Evolutionary conservation across 208 protist genomes (phyloP).

Genomic region (Crithidia brevicula): DNA sequence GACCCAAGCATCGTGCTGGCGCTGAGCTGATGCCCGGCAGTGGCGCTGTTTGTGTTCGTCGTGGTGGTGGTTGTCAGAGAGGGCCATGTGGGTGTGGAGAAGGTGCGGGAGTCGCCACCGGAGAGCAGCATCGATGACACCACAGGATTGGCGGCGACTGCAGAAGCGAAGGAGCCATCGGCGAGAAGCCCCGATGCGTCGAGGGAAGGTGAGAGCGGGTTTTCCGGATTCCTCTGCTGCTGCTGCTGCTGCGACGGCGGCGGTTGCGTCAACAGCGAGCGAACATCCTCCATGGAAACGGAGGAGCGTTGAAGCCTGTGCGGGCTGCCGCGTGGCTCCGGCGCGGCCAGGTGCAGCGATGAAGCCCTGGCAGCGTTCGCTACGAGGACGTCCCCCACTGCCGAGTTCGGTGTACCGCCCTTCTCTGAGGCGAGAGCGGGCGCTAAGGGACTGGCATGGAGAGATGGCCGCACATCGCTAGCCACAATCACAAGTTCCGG

Average conservation of each 20-base stretch:
- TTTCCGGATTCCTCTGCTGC: neutral
- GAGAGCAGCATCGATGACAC: neutral
- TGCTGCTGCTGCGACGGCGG: neutral
- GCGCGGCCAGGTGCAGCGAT: too few species aligned
- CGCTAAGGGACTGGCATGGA: neutral
- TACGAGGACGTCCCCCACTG: neutral
- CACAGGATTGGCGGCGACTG: neutral
- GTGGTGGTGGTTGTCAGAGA: neutral
- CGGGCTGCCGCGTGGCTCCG: neutral
- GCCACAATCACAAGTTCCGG: conserved; percentile 2
- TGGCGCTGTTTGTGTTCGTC: neutral
- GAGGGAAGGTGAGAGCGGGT: neutral
- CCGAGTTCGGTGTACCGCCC: neutral
- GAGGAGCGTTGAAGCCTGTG: conserved; percentile 3
- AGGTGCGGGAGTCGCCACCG: neutral
- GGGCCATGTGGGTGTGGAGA: neutral
- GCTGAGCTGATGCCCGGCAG: conserved; percentile 24
- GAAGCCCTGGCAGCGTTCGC: neutral
- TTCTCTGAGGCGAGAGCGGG: neutral
- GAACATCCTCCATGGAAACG: conserved; percentile 8
- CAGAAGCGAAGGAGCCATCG: neutral
- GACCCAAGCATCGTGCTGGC: conserved; percentile 46
- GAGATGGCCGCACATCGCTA: neutral
- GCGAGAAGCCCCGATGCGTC: neutral
- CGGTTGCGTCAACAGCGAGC: neutral